Percentiles rank a stretch among this genome's conserved stretches.
Conservation (phyloP, 352 stramenopile genomes). For the Phytophthora podocarpi region DNA sequence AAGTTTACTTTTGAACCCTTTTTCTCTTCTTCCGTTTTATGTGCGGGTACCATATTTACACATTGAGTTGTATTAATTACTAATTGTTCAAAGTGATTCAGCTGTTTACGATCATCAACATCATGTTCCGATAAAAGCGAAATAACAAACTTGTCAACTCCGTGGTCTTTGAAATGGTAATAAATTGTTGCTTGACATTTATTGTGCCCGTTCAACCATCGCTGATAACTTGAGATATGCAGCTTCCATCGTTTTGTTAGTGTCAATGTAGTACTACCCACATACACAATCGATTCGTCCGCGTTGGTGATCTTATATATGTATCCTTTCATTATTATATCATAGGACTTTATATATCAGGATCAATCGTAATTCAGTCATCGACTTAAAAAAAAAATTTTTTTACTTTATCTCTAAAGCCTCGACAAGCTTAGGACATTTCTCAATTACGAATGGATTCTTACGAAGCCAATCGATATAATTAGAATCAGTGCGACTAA, state of each 20-base stretch:
- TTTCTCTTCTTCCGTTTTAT: constrained; percentile 5
- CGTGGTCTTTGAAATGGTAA: constrained; percentile 12
- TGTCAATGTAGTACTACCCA: constrained; percentile 13
- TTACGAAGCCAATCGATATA: no score
- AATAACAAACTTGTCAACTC: constrained; percentile 12
- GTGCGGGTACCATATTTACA: constrained; percentile 19
- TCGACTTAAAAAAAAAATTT: no score
- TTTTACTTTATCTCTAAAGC: no score
- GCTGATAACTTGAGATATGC: not conserved
- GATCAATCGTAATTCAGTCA: not conserved
- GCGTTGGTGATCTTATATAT: constrained; percentile 23
- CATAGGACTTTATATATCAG: constrained; percentile 23
- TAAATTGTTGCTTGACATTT: constrained; percentile 6
- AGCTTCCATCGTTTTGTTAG: not conserved
- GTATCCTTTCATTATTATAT: constrained; percentile 27
- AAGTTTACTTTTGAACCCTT: not conserved
- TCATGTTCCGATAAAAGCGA: constrained; percentile 21
- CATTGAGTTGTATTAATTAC: constrained; percentile 19
- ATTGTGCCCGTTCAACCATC: not conserved
- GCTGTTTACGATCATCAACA: constrained; percentile 10
- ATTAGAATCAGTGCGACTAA: constrained; percentile 10
- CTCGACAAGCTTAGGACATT: not conserved
- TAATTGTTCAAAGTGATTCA: constrained; percentile 16
- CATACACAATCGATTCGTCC: constrained; percentile 20
- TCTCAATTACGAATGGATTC: no score